Percentiles rank a stretch among this genome's conserved stretches.
These are phyloP conservation scores for Primulina tabacum DNA, from an alignment of 257 asterid genomes.

Conservation along the genomic window DNA sequence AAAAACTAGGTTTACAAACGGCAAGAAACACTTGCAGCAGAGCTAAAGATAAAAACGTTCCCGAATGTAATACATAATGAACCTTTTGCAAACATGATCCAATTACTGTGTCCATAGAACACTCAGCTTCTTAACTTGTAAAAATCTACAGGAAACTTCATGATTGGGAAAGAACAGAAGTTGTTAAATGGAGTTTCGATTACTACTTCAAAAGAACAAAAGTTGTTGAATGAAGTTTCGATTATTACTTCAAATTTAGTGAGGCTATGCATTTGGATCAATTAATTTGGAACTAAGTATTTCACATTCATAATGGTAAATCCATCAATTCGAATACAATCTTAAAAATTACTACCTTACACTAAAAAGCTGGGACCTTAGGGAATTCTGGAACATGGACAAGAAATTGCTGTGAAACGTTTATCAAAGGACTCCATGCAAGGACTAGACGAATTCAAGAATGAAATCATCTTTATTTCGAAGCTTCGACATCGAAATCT, in stretches of 20 bases:
- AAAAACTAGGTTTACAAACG: not conserved
- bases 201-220: not conserved
- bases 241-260: not conserved
- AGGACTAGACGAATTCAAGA: slow-evolving; percentile 43
- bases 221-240: not conserved
- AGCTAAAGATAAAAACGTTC: no score
- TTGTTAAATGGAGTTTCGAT: not conserved
- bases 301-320: no score
- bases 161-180: no score
- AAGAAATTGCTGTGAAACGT: slow-evolving; percentile 40
- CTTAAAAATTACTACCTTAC: not conserved
- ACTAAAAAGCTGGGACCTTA: slow-evolving; percentile 1
- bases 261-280: no score
- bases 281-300: no score
- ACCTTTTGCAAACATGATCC: not conserved
- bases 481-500: slow-evolving; percentile 53
- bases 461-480: slow-evolving; percentile 39
- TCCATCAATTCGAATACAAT: no score
- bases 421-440: slow-evolving; percentile 44
- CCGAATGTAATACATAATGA: not conserved
- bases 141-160: not conserved
- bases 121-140: not conserved
- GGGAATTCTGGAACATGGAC: slow-evolving; percentile 36
- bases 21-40: not conserved
- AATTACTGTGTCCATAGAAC: no score